Evolutionary conservation across 345 rosid species (phyloP), one percentile per base, ranked within the genome.

Genomic region (Populus davidiana): DNA sequence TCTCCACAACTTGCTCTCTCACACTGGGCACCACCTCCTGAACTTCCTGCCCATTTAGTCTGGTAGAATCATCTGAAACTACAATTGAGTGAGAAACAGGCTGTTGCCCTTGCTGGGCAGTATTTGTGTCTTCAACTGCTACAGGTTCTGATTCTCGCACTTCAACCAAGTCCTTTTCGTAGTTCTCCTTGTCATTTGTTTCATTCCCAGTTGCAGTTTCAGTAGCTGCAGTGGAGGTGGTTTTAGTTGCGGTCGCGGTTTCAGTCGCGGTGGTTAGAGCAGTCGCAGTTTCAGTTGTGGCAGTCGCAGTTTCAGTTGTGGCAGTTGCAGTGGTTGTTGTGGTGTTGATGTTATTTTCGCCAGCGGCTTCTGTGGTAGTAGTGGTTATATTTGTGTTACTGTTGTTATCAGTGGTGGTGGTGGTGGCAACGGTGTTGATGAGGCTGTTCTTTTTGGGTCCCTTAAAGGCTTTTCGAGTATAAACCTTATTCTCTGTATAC

Each of bases 391-490:
- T 43, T 12, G 64, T 10, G 18, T 33, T 29, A 9, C 23, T 50
- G 59, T 17, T 49, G 13, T n/a, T 25, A 39, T 35, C 76, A 31
- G 65, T 56, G 39, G 44, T 31, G 43, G 13, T 35, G 39, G 18
- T 69, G 61, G 23, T 62, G 39, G n/a, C 14, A 54, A 17, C 23
- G 39, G 39, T 39, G 67, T 21, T 49, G 75, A 54, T 70, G 69
- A 61, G 72, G 77, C 72, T 78, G 69, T 73, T 84, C 41, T 81
- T 91, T 69, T 77, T 86, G 44, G 79, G 79, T 10, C 87, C 92
- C 79, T 83, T 91, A 59, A 85, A 91, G 41, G 89, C 86, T 83
- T 93, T 95, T 83, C 99, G 88, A 18, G 86, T 90, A 78, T 95
- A 95, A 17, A 95, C 99, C 80, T 81, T 95, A 85, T 73, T 83